Conservation (phyloP, 257 asterid genomes). For the Buddleja alternifolia region DNA sequence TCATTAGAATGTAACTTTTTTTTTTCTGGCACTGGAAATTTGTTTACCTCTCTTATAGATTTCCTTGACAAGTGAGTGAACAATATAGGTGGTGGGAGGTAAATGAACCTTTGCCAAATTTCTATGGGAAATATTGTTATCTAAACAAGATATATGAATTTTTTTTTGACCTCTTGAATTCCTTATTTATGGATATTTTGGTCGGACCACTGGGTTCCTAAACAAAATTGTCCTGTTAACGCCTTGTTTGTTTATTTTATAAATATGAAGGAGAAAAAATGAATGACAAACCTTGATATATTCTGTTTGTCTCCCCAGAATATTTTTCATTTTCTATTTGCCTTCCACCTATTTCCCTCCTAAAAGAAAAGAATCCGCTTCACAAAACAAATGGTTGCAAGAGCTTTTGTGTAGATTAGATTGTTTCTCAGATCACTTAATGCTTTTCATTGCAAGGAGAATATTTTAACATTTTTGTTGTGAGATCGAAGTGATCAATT, state of each 20-base stretch:
- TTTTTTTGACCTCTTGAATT: neutral
- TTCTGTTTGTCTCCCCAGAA: neutral
- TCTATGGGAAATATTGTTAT: no score
- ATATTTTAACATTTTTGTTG: neutral
- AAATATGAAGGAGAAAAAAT: neutral
- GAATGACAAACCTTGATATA: neutral
- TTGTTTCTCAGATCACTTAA: slow-evolving; percentile 12
- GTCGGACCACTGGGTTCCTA: slow-evolving; percentile 1
- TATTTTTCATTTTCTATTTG: neutral
- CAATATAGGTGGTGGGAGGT: no score
- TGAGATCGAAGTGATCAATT: neutral
- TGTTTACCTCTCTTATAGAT: neutral
- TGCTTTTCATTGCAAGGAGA: neutral
- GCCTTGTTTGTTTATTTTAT: neutral
- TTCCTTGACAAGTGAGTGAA: no score
- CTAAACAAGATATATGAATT: no score
- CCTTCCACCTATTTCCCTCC: neutral
- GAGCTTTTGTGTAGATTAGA: neutral
- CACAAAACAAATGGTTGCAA: slow-evolving; percentile 17
- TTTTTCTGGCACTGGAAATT: slow-evolving; percentile 20
- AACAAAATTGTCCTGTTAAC: slow-evolving; percentile 1
- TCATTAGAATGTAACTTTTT: neutral
- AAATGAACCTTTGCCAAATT: no score
- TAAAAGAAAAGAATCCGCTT: slow-evolving; percentile 7
- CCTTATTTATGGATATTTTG: neutral